Conservation (phyloP, 176 grass and related monocot species). For the Rhynchospora tenuis region DNA sequence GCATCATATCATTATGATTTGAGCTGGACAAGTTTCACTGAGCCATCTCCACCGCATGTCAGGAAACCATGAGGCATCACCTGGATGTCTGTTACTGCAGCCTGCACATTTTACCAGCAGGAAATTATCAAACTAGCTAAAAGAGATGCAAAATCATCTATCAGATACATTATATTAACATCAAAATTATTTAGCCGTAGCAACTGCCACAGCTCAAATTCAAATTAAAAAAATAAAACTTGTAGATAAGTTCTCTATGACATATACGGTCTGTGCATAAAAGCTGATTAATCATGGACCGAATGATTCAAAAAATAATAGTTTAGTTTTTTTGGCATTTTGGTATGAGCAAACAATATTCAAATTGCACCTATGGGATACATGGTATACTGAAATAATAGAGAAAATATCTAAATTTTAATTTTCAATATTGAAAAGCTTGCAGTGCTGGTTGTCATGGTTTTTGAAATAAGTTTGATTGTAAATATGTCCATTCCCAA, state of each 20-base stretch:
- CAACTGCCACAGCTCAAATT: neutral
- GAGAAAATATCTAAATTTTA: neutral
- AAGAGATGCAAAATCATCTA: slow-evolving; percentile 10
- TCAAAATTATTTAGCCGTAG: neutral
- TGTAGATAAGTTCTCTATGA: neutral
- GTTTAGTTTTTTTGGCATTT: neutral
- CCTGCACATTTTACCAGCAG: slow-evolving; percentile 35
- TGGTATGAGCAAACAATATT: neutral
- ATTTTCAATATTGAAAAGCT: neutral
- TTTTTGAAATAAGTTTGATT: neutral
- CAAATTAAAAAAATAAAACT: slow-evolving; percentile 11
- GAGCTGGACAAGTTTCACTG: slow-evolving; percentile 68
- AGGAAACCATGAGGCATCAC: slow-evolving; percentile 71
- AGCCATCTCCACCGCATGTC: slow-evolving; percentile 90
- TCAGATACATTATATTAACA: neutral
- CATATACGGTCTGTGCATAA: neutral
- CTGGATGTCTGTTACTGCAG: slow-evolving; percentile 82
- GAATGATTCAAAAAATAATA: neutral
- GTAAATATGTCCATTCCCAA: neutral
- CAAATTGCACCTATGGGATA: neutral
- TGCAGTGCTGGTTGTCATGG: neutral
- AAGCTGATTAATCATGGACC: neutral
- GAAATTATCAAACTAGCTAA: slow-evolving; percentile 7
- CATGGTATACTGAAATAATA: neutral
- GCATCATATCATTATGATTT: slow-evolving; percentile 32